Base-by-base conservation (phyloP, 495 filamentous ascomycete genomes). In the Oidiodendron maius region DNA sequence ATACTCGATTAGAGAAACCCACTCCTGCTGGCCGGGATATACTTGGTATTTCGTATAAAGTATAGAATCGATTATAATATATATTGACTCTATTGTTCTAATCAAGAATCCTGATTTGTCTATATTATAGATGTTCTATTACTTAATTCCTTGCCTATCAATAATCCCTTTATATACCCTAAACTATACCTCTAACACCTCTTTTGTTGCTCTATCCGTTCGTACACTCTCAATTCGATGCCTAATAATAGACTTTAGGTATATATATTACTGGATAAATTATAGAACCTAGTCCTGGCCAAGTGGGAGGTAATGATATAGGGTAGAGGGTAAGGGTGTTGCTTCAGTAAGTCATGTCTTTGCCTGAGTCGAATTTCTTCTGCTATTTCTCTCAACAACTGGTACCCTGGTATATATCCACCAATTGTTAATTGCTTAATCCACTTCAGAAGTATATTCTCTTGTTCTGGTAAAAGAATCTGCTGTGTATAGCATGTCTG, bases 81-180 rank as follows among this genome's bases (percentile, higher is more conserved):
- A 17, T 11, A 17, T 45, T 45, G 32, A 47, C 39, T 47, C 32
- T 24, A 47, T 47, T 38, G 20, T 47, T 37, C 32, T 18, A 47
- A 47, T 47, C 16, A 34, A 47, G 26, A 47, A 47, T 25, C 44
- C 32, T 37, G 44, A 37, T 22, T 47, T n/a, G n/a, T n/a, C n/a
- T n/a, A n/a, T n/a, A n/a, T n/a, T n/a, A n/a, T n/a, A n/a, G n/a
- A n/a, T n/a, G n/a, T 39, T 39, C 44, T 39, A 9, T 47, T 36
- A 5, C 24, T 5, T 17, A 22, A 47, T 47, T 38, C 20, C 26
- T 22, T 47, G 4, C 44, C 39, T 17, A 15, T 13, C 20, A 5
- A 37, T 21, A 5, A 37, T 30, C 15, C 24, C 39, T 13, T 47
- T 37, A 25, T 47, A 47, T 22, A 21, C 44, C 13, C 39, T 18